Base-by-base conservation (phyloP, 179 eudicot species). In the Kewa caespitosa region DNA sequence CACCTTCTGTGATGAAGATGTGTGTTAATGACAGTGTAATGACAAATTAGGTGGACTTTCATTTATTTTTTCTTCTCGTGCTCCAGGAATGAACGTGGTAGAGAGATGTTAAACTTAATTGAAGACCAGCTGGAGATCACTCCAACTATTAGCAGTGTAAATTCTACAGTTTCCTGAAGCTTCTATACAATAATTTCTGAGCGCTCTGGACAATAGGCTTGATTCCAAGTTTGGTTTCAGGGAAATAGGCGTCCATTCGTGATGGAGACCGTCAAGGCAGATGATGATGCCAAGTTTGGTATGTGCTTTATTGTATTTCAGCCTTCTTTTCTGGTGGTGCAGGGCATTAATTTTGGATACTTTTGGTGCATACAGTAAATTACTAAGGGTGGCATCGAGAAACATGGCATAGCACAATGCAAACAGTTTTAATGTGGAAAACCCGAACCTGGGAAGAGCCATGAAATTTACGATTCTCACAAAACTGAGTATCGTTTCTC, bases 221-320 rank as follows among this genome's bases (percentile, higher is more conserved):
- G 38, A 12, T 70, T 28, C 15, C 69, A 31, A 67, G 72, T 69
- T 18, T 83, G 48, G 46, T 75, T 76, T 69, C 86, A 92, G 99
- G 98, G 99, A 31, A 79, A 93, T 43, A 89, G 99, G 76, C 95
- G 92, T 64, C 97, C 96, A 32, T 95, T 89, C 79, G 99, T 95
- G 65, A 82, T 90, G 79, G 93, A 93, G 82, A 93, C 99, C 20
- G 97, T 95, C 22, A 93, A 93, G 87, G 99, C 99, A 72, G 99
- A 95, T 81, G 99, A 95, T 76, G 85, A 80, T 76, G 97, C 96
- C 52, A 95, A 95, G 76, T 85, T 93, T 23, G 99, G 99, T 92
- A 86, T 77, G 87, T 34, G 23, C 9, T 81, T 59, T 72, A 38
- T 15, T 30, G 23, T 30, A 37, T 23, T 41, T 23, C 1, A 20